Evolutionary conservation across 441 rosid genomes (phyloP).

Genomic region (Populus hybrid): DNA sequence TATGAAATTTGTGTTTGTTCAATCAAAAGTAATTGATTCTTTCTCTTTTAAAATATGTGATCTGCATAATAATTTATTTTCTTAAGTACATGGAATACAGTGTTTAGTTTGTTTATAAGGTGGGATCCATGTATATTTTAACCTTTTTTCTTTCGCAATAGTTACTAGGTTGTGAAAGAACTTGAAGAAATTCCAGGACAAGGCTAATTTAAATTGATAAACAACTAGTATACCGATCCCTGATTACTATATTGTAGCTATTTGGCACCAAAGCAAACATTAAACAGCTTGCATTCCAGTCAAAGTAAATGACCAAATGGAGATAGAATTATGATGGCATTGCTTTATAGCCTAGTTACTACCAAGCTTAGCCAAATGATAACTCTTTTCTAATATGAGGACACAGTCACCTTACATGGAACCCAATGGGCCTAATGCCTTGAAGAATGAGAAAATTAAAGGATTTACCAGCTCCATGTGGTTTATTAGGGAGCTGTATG

Average conservation of each 20-base stretch:
- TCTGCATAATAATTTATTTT: not conserved
- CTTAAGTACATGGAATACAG: not conserved
- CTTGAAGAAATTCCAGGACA: not conserved
- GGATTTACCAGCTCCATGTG: not conserved
- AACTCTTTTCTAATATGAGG: not conserved
- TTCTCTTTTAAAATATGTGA: not conserved
- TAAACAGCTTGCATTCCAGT: not conserved
- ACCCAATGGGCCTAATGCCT: not conserved
- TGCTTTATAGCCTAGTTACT: not conserved
- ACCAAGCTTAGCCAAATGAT: not conserved
- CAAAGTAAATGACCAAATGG: not conserved
- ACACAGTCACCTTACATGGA: not conserved
- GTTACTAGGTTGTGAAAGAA: not conserved
- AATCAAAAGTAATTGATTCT: not conserved
- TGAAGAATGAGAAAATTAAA: not conserved
- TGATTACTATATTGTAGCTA: not conserved
- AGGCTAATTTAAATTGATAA: not conserved
- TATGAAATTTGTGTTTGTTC: not conserved
- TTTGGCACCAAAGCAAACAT: not conserved
- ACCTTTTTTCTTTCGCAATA: not conserved
- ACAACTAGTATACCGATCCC: not conserved
- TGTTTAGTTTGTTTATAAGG: not conserved
- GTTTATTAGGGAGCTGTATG: slow-evolving; percentile 1
- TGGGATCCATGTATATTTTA: not conserved
- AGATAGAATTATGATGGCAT: not conserved